Conservation (phyloP, 495 filamentous ascomycete genomes). For the Neurospora sp. region DNA sequence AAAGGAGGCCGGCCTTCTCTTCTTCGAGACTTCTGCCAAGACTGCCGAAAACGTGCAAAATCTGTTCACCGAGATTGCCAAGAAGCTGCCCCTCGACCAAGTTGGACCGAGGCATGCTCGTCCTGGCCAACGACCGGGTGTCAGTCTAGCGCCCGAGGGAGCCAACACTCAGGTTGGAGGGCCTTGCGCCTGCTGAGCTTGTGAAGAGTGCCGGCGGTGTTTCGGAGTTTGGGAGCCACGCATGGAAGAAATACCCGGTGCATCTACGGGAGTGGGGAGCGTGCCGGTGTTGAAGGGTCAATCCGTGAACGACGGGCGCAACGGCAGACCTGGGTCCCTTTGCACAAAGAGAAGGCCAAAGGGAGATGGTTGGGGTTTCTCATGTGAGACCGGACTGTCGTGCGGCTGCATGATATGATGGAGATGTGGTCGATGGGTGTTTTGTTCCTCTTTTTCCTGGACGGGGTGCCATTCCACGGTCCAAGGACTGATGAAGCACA, state of each 20-base stretch:
- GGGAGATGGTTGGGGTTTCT: neutral
- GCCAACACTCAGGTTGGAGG: constrained; percentile 63
- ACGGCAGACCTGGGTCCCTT: constrained; percentile 5
- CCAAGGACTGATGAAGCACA: neutral
- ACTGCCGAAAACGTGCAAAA: constrained; percentile 92
- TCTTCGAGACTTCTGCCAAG: constrained; percentile 97
- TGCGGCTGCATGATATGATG: neutral
- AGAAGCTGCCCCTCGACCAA: constrained; percentile 93
- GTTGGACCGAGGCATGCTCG: constrained; percentile 76
- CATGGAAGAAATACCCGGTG: neutral
- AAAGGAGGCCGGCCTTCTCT: constrained; percentile 80
- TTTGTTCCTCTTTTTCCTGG: constrained; percentile 4
- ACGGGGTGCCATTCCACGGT: neutral
- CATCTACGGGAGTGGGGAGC: neutral
- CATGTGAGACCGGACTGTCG: neutral
- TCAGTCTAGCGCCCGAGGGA: constrained; percentile 70
- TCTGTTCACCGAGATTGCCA: constrained; percentile 94
- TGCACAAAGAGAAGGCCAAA: constrained; percentile 12
- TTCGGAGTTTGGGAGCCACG: neutral
- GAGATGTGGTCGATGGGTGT: constrained; percentile 12
- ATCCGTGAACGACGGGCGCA: constrained; percentile 1
- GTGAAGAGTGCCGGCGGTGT: neutral
- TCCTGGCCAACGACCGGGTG: constrained; percentile 64
- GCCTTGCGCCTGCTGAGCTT: constrained; percentile 60
- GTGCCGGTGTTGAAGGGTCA: neutral